Percentiles rank a stretch among this genome's conserved stretches.
phyloP scores from a whole-genome alignment of 2,329 filamentous ascomycete genomes.

The Cercospora canescens region DNA sequence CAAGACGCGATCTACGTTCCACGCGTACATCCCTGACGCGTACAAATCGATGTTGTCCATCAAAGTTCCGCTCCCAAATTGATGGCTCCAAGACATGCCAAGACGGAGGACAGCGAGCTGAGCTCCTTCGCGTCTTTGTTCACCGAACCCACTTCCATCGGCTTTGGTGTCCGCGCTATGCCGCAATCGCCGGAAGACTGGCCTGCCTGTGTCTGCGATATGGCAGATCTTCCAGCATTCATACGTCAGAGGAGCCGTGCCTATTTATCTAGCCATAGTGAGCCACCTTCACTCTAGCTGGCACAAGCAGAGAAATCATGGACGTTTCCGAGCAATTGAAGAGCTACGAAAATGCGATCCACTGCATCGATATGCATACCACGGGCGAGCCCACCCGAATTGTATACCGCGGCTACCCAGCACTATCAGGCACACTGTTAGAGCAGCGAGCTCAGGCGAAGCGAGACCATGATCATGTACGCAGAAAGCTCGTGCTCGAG shows the following conservation, averaged over 20 bases:
- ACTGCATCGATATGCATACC: constrained; percentile 42
- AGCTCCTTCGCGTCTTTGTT: neutral
- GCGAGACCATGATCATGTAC: constrained; percentile 33
- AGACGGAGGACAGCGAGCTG: neutral
- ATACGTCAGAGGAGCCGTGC: too few relatives aligned
- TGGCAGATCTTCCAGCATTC: neutral
- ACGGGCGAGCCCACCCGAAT: constrained; percentile 53
- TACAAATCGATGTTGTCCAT: neutral
- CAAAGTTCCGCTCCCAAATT: neutral
- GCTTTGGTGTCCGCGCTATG: neutral
- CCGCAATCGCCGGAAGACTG: neutral
- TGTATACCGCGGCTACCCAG: constrained; percentile 35
- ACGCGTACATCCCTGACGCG: neutral
- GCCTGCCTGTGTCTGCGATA: neutral
- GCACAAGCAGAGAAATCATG: constrained; percentile 6
- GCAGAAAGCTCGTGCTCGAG: constrained; percentile 46
- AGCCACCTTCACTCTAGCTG: too few relatives aligned
- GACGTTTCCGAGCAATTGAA: constrained; percentile 7
- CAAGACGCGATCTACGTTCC: neutral
- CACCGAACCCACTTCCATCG: neutral
- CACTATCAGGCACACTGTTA: constrained; percentile 40
- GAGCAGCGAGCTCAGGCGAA: constrained; percentile 38
- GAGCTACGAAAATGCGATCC: constrained; percentile 4
- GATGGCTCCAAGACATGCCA: neutral
- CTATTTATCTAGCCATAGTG: too few relatives aligned